Evolutionary conservation across 257 asterid genomes (phyloP).

Genomic region (Coffea eugenioides): DNA sequence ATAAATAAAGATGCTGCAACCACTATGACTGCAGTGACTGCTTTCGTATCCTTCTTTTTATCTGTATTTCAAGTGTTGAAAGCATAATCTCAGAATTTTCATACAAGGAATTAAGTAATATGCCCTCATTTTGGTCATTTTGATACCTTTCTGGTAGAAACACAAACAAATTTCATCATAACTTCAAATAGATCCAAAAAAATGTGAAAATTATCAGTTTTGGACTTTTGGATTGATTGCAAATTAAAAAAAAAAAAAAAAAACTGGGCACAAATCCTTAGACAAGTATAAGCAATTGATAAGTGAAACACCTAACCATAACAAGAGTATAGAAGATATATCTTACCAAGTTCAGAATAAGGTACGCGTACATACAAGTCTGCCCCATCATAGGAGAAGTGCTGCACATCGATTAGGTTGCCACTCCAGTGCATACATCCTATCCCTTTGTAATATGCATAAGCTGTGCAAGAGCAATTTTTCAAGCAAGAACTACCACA

Average conservation of each 20-base stretch:
- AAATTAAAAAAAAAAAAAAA: neutral
- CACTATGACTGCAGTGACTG: neutral
- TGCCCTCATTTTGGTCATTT: neutral
- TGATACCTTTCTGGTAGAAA: neutral
- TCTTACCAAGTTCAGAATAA: slow-evolving; percentile 43
- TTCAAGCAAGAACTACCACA: slow-evolving; percentile 41
- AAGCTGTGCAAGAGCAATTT: slow-evolving; percentile 25
- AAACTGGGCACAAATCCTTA: neutral
- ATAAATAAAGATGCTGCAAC: neutral
- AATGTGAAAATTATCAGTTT: neutral
- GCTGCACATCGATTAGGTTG: slow-evolving; percentile 39
- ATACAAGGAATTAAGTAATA: neutral
- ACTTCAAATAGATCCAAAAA: neutral
- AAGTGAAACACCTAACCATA: neutral
- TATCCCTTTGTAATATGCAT: slow-evolving; percentile 23
- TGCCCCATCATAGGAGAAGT: slow-evolving; percentile 31
- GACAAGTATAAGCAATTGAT: neutral
- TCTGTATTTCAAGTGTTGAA: slow-evolving; percentile 1
- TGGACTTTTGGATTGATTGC: neutral
- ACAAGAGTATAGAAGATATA: neutral
- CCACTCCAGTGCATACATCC: slow-evolving; percentile 33
- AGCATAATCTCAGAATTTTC: neutral
- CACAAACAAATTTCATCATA: neutral
- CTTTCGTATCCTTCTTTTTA: slow-evolving; percentile 1
- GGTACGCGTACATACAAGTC: slow-evolving; percentile 49